A percentile compares a stretch with the other conserved stretches of the same genome.
Evolutionary conservation across 108 stramenopile species (phyloP).

Genomic region (Nitzschia sp.): DNA sequence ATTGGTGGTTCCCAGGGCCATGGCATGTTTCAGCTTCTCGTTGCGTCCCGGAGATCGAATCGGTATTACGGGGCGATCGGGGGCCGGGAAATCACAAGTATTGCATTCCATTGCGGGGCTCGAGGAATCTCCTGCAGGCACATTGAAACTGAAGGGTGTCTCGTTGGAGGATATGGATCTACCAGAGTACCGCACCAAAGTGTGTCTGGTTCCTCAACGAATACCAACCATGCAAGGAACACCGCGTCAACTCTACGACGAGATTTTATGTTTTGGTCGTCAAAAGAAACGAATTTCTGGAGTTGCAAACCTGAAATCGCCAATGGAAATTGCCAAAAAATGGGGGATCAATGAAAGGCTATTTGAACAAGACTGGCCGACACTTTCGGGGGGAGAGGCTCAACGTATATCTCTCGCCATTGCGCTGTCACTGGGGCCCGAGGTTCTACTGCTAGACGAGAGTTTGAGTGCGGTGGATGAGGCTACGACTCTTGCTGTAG

Average conservation of each 20-base stretch:
- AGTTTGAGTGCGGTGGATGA: conserved; percentile 61
- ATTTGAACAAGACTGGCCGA: conserved; percentile 65
- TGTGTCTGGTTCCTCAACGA: conserved; percentile 78
- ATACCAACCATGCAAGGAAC: conserved; percentile 51
- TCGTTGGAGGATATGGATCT: conserved; percentile 2
- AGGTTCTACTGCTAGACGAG: conserved; percentile 76
- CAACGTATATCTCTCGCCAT: conserved; percentile 81
- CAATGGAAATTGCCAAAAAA: not conserved
- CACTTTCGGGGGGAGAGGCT: conserved; percentile 83
- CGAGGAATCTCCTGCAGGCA: conserved; percentile 38
- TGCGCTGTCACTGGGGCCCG: conserved; percentile 58
- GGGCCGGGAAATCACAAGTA: conserved; percentile 76
- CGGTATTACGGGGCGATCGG: conserved; percentile 43
- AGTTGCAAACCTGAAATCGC: not conserved
- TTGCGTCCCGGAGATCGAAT: conserved; percentile 22
- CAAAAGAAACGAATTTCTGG: not conserved
- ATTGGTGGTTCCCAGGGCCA: conserved; percentile 7
- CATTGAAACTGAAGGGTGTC: conserved; percentile 17
- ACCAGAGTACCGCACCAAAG: conserved; percentile 52
- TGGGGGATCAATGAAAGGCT: conserved; percentile 28
- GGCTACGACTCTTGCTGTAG: conserved; percentile 40
- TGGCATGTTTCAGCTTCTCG: not conserved
- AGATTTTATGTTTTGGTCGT: conserved; percentile 18
- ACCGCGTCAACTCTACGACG: conserved; percentile 42
- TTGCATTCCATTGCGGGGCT: conserved; percentile 72